Evolutionary conservation across 2,329 filamentous ascomycete species (phyloP).

Genomic region (Diplodia corticola): DNA sequence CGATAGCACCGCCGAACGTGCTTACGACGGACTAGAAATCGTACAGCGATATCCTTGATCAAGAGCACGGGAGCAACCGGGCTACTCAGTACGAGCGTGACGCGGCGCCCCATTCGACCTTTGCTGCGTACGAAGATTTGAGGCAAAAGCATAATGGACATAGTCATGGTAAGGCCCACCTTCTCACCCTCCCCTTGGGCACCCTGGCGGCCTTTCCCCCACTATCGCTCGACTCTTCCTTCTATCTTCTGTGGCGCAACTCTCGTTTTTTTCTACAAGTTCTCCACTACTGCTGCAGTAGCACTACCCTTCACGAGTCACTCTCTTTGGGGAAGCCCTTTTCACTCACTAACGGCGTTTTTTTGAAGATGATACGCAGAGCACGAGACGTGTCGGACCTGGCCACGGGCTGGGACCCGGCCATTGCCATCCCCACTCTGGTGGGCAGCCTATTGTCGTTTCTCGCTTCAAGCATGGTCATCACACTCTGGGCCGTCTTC

Average conservation of each 20-base stretch:
- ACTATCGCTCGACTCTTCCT: background rate
- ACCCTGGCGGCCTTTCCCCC: background rate
- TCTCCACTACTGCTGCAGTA: background rate
- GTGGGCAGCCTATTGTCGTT: slow-evolving; percentile 30
- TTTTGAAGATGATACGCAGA: slow-evolving; percentile 5
- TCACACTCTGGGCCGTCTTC: slow-evolving; percentile 28
- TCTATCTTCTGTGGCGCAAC: background rate
- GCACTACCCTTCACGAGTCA: background rate
- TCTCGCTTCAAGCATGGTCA: slow-evolving; percentile 26
- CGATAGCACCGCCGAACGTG: background rate
- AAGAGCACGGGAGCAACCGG: background rate
- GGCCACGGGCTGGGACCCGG: slow-evolving; percentile 12
- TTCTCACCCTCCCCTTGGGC: background rate
- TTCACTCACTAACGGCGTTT: background rate
- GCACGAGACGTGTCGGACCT: background rate
- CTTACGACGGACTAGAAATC: background rate
- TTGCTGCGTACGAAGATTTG: background rate
- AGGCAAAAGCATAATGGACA: background rate
- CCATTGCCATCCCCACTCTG: slow-evolving; percentile 27
- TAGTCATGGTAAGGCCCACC: background rate
- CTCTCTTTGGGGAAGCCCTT: background rate
- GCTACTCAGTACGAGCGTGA: background rate
- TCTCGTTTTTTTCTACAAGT: background rate
- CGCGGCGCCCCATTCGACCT: background rate
- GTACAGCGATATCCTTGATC: background rate